Evolutionary conservation across 257 asterid genomes (phyloP), one percentile per base, ranked within the genome.

Genomic region (Perilla frutescens): DNA sequence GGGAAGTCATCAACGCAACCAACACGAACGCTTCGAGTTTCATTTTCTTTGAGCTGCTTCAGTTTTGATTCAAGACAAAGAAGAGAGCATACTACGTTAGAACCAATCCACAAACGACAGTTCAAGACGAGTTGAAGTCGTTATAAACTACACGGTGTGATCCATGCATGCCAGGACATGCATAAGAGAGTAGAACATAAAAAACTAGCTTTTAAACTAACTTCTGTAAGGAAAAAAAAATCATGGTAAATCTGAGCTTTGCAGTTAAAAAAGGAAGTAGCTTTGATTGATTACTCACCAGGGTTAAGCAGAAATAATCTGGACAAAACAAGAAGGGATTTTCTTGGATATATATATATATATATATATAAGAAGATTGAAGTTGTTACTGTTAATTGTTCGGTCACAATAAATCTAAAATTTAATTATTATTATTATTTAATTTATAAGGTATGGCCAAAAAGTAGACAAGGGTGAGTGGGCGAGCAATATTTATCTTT

Each of bases 381-480:
- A 32, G n/a, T 71, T 31, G 39, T n/a, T 71, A 81, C 73, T 74
- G 73, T 74, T 41, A 36, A 15, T 63, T 56, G 77, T 69, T 74
- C 26, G 80, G 75, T 80, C 54, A 48, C 12, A 71, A 13, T 44
- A 29, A 8, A 37, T 55, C 10, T 31, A 48, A 32, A 31, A 7
- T 6, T 53, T 37, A 50, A 32, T 49, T 13, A 6, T 43, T 43
- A 43, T 1, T 43, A 6, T 1, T 45, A 2, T 45, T 45, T 45
- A 49, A 29, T 6, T 39, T 12, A 66, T 79, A 75, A 74, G 73
- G 70, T 65, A 62, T 72, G 76, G 75, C 78, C 73, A 71, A 65
- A 64, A 78, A 72, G 43, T 57, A 68, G 82, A 75, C 76, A 76
- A 79, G 63, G 14, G 48, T 72, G 70, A 81, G 86, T 77, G 86